Percentiles rank a stretch among this genome's conserved stretches.
phyloP scores from a whole-genome alignment of 805 yeast genomes.

The Pichia scutulata region DNA sequence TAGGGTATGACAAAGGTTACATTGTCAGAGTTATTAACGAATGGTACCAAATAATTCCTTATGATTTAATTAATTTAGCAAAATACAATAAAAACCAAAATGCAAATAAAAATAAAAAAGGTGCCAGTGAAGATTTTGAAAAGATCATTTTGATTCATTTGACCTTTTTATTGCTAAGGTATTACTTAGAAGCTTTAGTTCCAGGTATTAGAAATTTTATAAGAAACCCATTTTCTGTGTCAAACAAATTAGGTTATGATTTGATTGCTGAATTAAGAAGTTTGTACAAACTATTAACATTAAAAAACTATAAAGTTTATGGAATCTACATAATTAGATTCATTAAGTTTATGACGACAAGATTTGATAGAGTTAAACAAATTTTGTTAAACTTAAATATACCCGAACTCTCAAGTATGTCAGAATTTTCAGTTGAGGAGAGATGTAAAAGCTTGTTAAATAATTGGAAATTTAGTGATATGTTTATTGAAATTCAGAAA shows the following conservation, averaged over 20 bases:
- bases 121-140: background rate
- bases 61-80: background rate
- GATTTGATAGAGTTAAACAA: background rate
- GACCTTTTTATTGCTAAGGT: background rate
- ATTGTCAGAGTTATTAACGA: background rate
- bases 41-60: background rate
- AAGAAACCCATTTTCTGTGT: background rate
- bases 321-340: background rate
- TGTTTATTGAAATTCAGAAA: background rate
- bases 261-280: background rate
- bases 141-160: background rate
- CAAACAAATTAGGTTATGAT: background rate
- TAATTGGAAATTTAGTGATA: background rate
- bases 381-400: background rate
- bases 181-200: background rate
- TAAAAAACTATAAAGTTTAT: background rate
- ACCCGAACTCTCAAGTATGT: background rate
- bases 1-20: background rate
- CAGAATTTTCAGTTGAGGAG: background rate
- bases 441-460: background rate
- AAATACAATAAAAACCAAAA: background rate
- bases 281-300: background rate
- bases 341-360: background rate
- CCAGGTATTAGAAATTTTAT: background rate
- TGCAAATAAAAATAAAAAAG: background rate